Base-by-base conservation (phyloP, 2,329 filamentous ascomycete species). In the Ceratocystis diversiconidia region DNA sequence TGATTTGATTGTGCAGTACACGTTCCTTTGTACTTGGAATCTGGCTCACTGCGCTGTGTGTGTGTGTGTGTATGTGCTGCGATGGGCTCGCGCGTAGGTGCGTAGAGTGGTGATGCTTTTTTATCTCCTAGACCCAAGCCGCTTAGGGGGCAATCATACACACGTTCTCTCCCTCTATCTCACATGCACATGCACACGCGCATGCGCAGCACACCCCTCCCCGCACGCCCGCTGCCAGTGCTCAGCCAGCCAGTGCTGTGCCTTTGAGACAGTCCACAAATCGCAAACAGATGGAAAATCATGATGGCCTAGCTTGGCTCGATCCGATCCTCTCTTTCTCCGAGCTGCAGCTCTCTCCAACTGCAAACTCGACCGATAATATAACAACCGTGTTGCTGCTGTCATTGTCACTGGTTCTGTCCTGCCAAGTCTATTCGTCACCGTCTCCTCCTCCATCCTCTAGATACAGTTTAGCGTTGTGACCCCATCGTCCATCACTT, bases 271-370 rank as follows among this genome's bases (percentile, higher is more conserved):
- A 62, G 36, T 28, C 22, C 61, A 28, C 28, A 15, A 15, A 36
- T 52, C 1, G 64, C 22, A 28, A 43, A 10, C 44, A 17, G 3
- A 28, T 19, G 19, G 48, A 41, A 61, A 25, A 41, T 50, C 32
- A 19, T 62, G 30, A 41, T 25, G 22, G 5, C 17, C 59, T 25
- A 61, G 17, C 43, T 46, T 41, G 36, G 43, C 55, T 64, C n/a
- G 41, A 44, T 46, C 41, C 63, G 22, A 63, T 64, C 48, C 66
- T 68, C 5, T 48, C 12, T 46, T 48, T 7, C 17, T 19, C 44
- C n/a, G n/a, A 6, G 17, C 15, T 19, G 5, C 10, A 28, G 8
- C 10, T 41, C 36, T 52, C 48, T 52, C 48, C 48, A 52, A 52
- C 48, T 10, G 48, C 48, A 15, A 52, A 52, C 48, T 25, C 19